Evolutionary conservation across 1,139 yeast genomes (phyloP), one percentile per base, ranked within the genome.

Genomic region (Pneumocystis wakefieldiae): DNA sequence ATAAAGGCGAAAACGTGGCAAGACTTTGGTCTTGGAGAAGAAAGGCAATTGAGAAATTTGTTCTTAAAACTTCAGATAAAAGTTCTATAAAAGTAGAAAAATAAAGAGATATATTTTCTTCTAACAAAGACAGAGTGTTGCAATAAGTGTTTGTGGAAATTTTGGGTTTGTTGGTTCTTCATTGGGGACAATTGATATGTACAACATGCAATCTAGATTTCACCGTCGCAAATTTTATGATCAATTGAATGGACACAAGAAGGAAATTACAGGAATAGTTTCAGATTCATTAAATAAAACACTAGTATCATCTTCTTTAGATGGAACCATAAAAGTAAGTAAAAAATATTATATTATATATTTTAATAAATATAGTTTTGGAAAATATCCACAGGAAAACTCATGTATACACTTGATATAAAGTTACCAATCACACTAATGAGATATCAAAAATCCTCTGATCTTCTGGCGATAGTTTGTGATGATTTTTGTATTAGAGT

Each of bases 131-230:
- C 15, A 48, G 55, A 48, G 55, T 37, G 94, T 89, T 10, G 81
- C 87, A 32, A 81, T 92, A 41, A 87, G 97, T 0, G 87, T 84
- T 66, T 94, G 99, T 79, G 98, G 98, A 55, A 94, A 94, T 73
- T 94, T 94, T 75, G 97, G 87, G 1, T 76, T 92, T 61, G 86
- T 94, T 32, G 99, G 97, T n/a, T 89, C 97, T 4, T 80, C 92
- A 1, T 76, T 77, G 57, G 99, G 99, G 67, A 85, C 88, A n/a
- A 85, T 92, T 67, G 91, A 86, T 37, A 88, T 86, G 15, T 91
- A 85, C 74, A 94, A 94, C 72, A 76, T 94, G 73, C 98, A 94
- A 75, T 87, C 96, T 71, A 98, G 98, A 28, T 73, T 82, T 19
- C 75, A 85, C 62, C 81, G 97, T 68, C 85, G 86, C 70, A 80